Evolutionary conservation across 495 filamentous ascomycete species (phyloP).

Genomic region (Aspergillus ellipticus): DNA sequence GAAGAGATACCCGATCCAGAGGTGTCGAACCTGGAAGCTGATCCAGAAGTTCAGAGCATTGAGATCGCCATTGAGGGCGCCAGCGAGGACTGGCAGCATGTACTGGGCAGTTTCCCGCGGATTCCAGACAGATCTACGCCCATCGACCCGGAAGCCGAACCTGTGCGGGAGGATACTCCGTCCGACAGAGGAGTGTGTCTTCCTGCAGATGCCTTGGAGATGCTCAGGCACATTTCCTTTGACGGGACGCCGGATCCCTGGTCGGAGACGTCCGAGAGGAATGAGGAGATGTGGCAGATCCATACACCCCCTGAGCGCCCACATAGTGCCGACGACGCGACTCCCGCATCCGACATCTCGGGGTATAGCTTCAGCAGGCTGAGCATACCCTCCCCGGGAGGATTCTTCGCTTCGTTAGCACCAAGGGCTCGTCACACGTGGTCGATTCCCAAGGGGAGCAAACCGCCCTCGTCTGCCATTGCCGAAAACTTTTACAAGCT

Average conservation of each 20-base stretch:
- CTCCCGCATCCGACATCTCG: slow-evolving; percentile 46
- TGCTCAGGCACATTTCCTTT: slow-evolving; percentile 68
- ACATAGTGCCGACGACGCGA: slow-evolving; percentile 40
- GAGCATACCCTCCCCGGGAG: slow-evolving; percentile 83
- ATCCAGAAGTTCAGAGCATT: slow-evolving; percentile 25
- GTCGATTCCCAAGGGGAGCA: slow-evolving; percentile 45
- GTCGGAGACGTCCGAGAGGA: slow-evolving; percentile 45
- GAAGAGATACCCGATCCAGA: slow-evolving; percentile 10
- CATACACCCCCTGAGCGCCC: slow-evolving; percentile 27
- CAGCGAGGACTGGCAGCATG: slow-evolving; percentile 36
- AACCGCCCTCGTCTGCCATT: slow-evolving; percentile 70
- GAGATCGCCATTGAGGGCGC: slow-evolving; percentile 36
- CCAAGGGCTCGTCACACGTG: slow-evolving; percentile 73
- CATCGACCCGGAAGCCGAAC: slow-evolving; percentile 25
- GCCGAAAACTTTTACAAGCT: slow-evolving; percentile 81
- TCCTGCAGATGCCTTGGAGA: slow-evolving; percentile 72
- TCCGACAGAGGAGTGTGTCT: slow-evolving; percentile 69
- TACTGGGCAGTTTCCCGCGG: slow-evolving; percentile 36
- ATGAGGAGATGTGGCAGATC: slow-evolving; percentile 46
- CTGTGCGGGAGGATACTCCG: slow-evolving; percentile 27
- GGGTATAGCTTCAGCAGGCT: slow-evolving; percentile 61
- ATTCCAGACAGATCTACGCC: slow-evolving; percentile 27
- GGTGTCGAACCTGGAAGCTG: slow-evolving; percentile 3
- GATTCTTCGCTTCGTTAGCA: slow-evolving; percentile 83
- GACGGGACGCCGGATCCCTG: slow-evolving; percentile 45